These are phyloP conservation scores for Tuctoria greenei DNA, from an alignment of 176 grass and related monocot genomes.

Conservation along the genomic window DNA sequence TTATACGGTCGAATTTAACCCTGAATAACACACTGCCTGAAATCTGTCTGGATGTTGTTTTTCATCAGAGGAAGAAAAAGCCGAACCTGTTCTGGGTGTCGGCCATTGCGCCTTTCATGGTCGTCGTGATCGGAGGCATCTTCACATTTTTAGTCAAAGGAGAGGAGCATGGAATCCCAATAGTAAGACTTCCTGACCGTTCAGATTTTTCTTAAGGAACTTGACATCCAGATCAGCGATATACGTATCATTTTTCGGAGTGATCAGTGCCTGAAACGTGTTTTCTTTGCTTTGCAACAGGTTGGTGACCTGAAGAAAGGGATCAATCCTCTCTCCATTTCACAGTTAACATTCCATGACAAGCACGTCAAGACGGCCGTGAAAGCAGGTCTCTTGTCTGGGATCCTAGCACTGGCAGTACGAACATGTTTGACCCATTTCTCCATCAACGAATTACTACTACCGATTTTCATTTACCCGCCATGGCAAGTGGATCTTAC, in stretches of 20 bases:
- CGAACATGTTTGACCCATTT: slow-evolving; percentile 29
- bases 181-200: slow-evolving; percentile 43
- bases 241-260: background rate
- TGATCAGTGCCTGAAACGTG: background rate
- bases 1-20: background rate
- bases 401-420: slow-evolving; percentile 83
- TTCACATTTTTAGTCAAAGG: slow-evolving; percentile 80
- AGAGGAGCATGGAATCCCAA: slow-evolving; percentile 83
- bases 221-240: background rate
- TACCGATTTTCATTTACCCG: background rate
- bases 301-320: slow-evolving; percentile 90
- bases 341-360: slow-evolving; percentile 51
- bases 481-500: background rate
- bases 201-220: background rate
- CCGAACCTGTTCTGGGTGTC: slow-evolving; percentile 88
- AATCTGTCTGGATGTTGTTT: background rate
- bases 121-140: slow-evolving; percentile 71
- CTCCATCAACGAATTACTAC: slow-evolving; percentile 1
- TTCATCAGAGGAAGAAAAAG: slow-evolving; percentile 76
- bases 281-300: slow-evolving; percentile 31
- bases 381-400: slow-evolving; percentile 76
- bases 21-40: background rate
- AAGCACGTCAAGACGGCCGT: slow-evolving; percentile 42
- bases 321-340: slow-evolving; percentile 75
- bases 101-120: slow-evolving; percentile 74